Base-by-base conservation (phyloP, 164 flowering plant genomes). In the Liriodendron chinense region DNA sequence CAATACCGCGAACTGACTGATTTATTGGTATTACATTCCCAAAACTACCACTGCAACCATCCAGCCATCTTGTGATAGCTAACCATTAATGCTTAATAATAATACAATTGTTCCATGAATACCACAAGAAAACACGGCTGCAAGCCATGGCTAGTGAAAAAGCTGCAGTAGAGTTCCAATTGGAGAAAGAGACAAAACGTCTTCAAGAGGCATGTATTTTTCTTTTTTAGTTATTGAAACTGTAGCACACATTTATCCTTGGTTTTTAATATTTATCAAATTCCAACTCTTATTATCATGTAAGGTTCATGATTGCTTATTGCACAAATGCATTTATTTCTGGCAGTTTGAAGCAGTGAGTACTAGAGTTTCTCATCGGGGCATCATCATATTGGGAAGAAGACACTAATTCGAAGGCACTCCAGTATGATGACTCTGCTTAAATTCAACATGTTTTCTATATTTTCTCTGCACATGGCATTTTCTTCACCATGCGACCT, bases 81-180 rank as follows among this genome's bases (percentile, higher is more conserved):
- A 64, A 21, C 34, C 23, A 10, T 18, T 24, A n/a, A 24, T 24
- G 9, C 67, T 23, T 43, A 20, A 56, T 56, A 28, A 43, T 10
- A 34, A 9, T 28, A 68, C 49, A 50, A 67, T 10, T 71, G 9
- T 68, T 61, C 25, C 77, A 13, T 73, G 50, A 95, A 98, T 93
- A 95, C 82, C 89, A 74, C 84, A 96, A 96, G 88, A 98, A 96
- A 92, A 96, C 99, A 71, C 99, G 94, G 81, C 81, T 96, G 78
- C 98, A 96, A 84, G 80, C 94, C 68, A 91, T 96, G 98, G 87
- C 97, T 34, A 93, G 94, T 85, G 99, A 94, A 84, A 96, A 96
- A 76, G 94, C 98, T 82, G 98, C 98, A 57, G 94, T 96, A 71
- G 96, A 91, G 78, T 96, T 96, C 83, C 99, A 96, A 75, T 81